A percentile compares a stretch with the other conserved stretches of the same genome.
Conservation (phyloP, 1,284 basidiomycete species). For the Cryptococcus sp. region DNA sequence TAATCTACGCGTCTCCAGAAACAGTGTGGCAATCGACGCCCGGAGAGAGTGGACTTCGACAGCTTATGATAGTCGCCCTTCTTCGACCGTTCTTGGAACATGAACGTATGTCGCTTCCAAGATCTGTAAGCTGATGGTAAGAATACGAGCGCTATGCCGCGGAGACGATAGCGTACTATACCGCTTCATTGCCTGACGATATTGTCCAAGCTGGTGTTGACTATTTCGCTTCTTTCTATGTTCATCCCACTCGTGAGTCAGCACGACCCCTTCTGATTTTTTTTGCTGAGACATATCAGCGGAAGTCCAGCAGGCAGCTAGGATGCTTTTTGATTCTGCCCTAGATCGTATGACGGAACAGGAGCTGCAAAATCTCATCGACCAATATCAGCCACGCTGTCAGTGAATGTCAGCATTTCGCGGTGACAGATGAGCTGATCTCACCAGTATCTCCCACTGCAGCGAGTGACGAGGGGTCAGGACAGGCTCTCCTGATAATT, state of each 20-base stretch:
- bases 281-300: constrained; percentile 40
- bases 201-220: constrained; percentile 65
- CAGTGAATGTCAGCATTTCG: neutral
- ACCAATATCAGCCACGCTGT: constrained; percentile 21
- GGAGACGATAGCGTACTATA: constrained; percentile 71
- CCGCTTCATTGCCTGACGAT: constrained; percentile 59
- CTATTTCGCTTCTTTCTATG: constrained; percentile 68
- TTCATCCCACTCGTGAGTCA: constrained; percentile 63
- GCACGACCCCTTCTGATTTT: constrained; percentile 1
- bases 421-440: neutral
- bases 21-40: constrained; percentile 59
- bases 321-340: constrained; percentile 69
- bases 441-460: constrained; percentile 66
- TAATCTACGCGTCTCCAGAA: constrained; percentile 49
- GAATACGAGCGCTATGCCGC: constrained; percentile 63
- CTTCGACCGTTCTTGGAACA: constrained; percentile 67
- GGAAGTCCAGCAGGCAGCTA: constrained; percentile 69
- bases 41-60: constrained; percentile 58
- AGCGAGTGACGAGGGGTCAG: constrained; percentile 55
- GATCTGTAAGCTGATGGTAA: constrained; percentile 33
- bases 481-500: constrained; percentile 70
- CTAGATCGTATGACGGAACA: constrained; percentile 63
- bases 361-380: constrained; percentile 59
- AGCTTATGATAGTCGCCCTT: constrained; percentile 62
- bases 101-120: constrained; percentile 54